Percentiles rank a stretch among this genome's conserved stretches.
Evolutionary conservation across 2,329 filamentous ascomycete species (phyloP).

Genomic region (Fusarium poae): DNA sequence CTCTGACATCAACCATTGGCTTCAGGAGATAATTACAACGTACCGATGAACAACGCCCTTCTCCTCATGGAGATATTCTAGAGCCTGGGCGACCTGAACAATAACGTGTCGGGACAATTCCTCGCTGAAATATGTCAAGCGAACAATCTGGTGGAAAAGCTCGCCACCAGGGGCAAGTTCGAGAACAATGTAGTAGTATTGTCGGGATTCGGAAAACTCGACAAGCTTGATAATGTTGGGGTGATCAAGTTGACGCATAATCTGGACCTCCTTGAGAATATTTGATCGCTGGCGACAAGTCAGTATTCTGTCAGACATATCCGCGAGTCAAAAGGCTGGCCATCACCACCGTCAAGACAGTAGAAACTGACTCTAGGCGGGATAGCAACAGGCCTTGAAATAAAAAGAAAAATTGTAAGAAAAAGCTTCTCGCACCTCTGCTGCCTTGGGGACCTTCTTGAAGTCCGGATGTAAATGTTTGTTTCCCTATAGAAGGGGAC

Average conservation of each 20-base stretch:
- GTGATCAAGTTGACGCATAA: constrained; percentile 97
- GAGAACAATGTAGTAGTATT: constrained; percentile 98
- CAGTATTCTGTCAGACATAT: constrained; percentile 44
- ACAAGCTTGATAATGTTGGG: constrained; percentile 95
- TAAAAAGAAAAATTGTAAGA: constrained; percentile 47
- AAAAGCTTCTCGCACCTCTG: constrained; percentile 84
- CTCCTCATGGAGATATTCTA: constrained; percentile 94
- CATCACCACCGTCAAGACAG: constrained; percentile 35
- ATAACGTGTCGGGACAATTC: constrained; percentile 96
- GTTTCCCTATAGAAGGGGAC: constrained; percentile 76
- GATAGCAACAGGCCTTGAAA: constrained; percentile 38
- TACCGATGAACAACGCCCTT: constrained; percentile 97
- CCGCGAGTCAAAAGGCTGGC: constrained; percentile 36
- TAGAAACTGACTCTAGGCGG: constrained; percentile 42
- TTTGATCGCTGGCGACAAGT: constrained; percentile 81
- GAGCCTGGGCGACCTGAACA: constrained; percentile 90
- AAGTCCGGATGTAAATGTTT: constrained; percentile 96
- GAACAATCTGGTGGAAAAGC: constrained; percentile 97
- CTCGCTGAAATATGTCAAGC: constrained; percentile 98
- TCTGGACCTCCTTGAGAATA: constrained; percentile 97
- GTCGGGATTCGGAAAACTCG: constrained; percentile 91
- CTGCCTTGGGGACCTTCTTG: constrained; percentile 92
- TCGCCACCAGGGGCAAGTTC: constrained; percentile 96
- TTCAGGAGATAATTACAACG: constrained; percentile 51
- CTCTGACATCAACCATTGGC: constrained; percentile 8